A percentile compares a stretch with the other conserved stretches of the same genome.
Conservation (phyloP, 1,284 basidiomycete genomes). For the Peniophora sp. region DNA sequence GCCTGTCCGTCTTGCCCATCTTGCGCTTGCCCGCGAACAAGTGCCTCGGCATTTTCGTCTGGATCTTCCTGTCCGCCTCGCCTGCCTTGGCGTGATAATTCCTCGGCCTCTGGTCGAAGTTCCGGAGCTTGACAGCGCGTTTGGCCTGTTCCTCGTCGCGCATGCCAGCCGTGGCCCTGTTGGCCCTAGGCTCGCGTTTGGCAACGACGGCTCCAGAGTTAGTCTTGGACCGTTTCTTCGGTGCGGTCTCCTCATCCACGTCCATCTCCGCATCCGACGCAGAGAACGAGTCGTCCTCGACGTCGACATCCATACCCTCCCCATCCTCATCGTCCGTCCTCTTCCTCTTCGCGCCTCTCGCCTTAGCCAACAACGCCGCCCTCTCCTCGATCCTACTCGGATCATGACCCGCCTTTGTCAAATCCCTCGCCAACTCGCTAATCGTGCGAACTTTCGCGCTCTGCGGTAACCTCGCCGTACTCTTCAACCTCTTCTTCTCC, state of each 20-base stretch:
- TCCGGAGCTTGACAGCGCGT: conserved; percentile 75
- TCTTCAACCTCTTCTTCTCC: conserved; percentile 84
- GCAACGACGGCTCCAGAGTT: conserved; percentile 50
- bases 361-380: conserved; percentile 78
- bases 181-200: conserved; percentile 54
- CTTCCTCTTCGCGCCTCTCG: conserved; percentile 64
- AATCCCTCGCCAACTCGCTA: conserved; percentile 72
- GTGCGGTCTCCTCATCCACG: conserved; percentile 45
- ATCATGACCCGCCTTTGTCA: conserved; percentile 87
- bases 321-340: conserved; percentile 28
- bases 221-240: conserved; percentile 53
- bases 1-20: conserved; percentile 77
- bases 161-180: conserved; percentile 77
- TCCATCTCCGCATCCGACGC: conserved; percentile 29
- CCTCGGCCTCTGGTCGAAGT: conserved; percentile 77
- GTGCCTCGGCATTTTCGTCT: conserved; percentile 80
- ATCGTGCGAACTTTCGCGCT: conserved; percentile 86
- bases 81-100: conserved; percentile 86
- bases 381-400: conserved; percentile 84
- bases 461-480: conserved; percentile 78
- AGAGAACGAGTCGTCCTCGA: conserved; percentile 34
- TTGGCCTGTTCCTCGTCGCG: conserved; percentile 73
- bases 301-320: conserved; percentile 35
- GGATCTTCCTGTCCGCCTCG: conserved; percentile 80
- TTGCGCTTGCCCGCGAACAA: conserved; percentile 87